Percentiles rank a stretch among this genome's conserved stretches.
phyloP scores from a whole-genome alignment of 371 early-diverging fungal genomes.

The Chytridium lagenaria region DNA sequence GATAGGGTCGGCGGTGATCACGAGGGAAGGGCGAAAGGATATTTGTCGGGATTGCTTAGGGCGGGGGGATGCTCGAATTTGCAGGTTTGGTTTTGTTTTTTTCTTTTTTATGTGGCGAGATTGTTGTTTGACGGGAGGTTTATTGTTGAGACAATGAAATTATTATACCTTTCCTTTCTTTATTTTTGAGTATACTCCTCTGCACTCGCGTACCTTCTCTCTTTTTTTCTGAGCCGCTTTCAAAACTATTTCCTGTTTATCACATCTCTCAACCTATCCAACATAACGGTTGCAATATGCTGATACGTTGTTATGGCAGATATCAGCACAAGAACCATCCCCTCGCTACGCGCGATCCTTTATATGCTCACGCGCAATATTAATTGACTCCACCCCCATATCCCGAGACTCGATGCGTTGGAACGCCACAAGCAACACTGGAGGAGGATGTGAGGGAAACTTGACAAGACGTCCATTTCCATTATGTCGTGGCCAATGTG shows the following conservation, averaged over 20 bases:
- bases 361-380: slow-evolving; percentile 4
- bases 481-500: not conserved
- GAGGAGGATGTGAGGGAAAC: slow-evolving; percentile 17
- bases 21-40: not conserved
- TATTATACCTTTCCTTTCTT: no score
- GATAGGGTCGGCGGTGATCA: not conserved
- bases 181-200: no score
- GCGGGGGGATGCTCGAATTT: slow-evolving; percentile 13
- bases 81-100: not conserved
- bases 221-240: not conserved
- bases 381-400: slow-evolving; percentile 8
- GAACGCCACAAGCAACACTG: not conserved
- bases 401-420: not conserved
- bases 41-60: slow-evolving; percentile 15
- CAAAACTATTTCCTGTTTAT: not conserved
- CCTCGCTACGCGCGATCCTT: slow-evolving; percentile 15
- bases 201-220: no score
- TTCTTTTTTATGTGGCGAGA: not conserved
- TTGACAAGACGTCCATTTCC: not conserved
- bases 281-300: no score
- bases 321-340: not conserved
- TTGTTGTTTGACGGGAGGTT: no score
- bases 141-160: no score
- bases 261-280: not conserved
- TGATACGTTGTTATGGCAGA: no score